Evolutionary conservation across 2,329 filamentous ascomycete genomes (phyloP).

Genomic region (Fusarium dlaminii): DNA sequence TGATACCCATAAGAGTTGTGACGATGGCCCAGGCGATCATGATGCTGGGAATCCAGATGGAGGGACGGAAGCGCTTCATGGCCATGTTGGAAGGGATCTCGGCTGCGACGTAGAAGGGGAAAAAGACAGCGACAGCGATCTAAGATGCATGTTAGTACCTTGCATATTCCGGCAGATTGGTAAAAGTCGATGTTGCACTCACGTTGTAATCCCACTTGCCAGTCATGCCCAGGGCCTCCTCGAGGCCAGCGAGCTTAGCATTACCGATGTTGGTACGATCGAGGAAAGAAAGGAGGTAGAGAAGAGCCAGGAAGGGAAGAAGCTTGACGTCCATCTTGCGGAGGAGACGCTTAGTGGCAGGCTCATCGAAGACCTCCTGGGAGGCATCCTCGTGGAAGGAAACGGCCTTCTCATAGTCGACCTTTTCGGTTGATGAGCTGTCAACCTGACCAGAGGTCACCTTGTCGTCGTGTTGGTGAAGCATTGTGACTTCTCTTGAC

Average conservation of each 20-base stretch:
- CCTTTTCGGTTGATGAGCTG: conserved; percentile 42
- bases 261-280: conserved; percentile 61
- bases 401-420: conserved; percentile 41
- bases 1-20: conserved; percentile 61
- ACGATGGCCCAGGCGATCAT: conserved; percentile 62
- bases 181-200: conserved; percentile 8
- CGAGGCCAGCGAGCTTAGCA: conserved; percentile 66
- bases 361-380: conserved; percentile 43
- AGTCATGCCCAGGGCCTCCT: conserved; percentile 44
- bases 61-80: conserved; percentile 63
- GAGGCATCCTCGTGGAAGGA: conserved; percentile 39
- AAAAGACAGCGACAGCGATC: conserved; percentile 60
- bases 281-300: conserved; percentile 66
- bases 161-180: not conserved
- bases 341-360: conserved; percentile 60
- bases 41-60: conserved; percentile 61
- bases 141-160: conserved; percentile 29
- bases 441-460: conserved; percentile 27
- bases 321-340: conserved; percentile 64
- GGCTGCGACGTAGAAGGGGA: conserved; percentile 61
- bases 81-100: conserved; percentile 67
- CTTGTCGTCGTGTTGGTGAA: conserved; percentile 18
- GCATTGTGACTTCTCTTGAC: conserved; percentile 28
- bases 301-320: conserved; percentile 67
- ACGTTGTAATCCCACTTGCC: conserved; percentile 50